phyloP scores from a whole-genome alignment of 371 early-diverging fungal genomes.

The Mucor irregularis region DNA sequence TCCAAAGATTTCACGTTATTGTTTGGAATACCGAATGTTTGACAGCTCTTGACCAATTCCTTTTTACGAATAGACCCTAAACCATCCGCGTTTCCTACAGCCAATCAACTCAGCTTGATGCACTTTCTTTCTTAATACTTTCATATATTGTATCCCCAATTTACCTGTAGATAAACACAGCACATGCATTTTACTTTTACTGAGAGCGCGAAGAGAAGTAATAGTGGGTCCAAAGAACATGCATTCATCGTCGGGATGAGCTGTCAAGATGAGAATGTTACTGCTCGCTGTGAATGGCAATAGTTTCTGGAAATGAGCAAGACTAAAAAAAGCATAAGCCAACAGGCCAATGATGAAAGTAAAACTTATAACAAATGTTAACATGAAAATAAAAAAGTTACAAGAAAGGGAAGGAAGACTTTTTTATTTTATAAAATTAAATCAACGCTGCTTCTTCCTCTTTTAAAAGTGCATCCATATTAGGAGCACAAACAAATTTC shows the following conservation, averaged over 20 bases:
- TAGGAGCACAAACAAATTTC: slow-evolving; percentile 65
- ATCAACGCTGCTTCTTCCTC: slow-evolving; percentile 20
- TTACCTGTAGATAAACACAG: slow-evolving; percentile 89
- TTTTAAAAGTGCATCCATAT: slow-evolving; percentile 54
- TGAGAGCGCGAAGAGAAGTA: slow-evolving; percentile 27
- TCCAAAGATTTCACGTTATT: slow-evolving; percentile 66
- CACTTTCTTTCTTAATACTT: too few relatives aligned
- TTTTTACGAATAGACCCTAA: slow-evolving; percentile 76
- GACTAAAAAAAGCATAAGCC: slow-evolving; percentile 15
- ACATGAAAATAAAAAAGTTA: not conserved
- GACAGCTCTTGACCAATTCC: slow-evolving; percentile 74
- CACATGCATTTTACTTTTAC: slow-evolving; percentile 60
- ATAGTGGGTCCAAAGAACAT: slow-evolving; percentile 98
- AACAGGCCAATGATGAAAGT: slow-evolving; percentile 5
- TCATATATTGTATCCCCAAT: not conserved
- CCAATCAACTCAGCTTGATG: too few relatives aligned
- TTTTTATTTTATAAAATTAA: slow-evolving; percentile 8
- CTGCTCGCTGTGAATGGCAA: not conserved
- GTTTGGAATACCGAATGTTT: slow-evolving; percentile 64
- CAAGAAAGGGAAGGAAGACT: not conserved
- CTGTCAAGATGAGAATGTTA: slow-evolving; percentile 80
- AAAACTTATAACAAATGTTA: slow-evolving; percentile 1
- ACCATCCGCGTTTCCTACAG: slow-evolving; percentile 77
- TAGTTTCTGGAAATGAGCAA: slow-evolving; percentile 14
- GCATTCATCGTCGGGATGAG: slow-evolving; percentile 99